Percentiles rank a stretch among this genome's conserved stretches.
phyloP scores from a whole-genome alignment of 2,329 filamentous ascomycete species.

The Aspergillus alliaceus region DNA sequence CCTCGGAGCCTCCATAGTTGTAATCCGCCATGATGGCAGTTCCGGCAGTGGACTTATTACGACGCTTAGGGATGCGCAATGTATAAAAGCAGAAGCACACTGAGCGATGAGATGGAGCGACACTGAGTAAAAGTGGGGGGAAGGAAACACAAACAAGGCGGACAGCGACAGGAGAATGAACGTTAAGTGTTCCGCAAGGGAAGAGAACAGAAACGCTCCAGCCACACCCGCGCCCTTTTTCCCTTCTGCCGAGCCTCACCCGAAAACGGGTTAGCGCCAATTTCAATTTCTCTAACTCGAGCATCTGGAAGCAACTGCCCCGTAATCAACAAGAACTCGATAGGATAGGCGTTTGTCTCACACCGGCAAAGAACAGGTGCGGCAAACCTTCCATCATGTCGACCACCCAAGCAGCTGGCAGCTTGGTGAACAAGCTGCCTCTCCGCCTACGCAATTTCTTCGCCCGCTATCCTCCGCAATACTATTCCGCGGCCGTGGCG shows the following conservation, averaged over 20 bases:
- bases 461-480: slow-evolving; percentile 76
- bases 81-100: not conserved
- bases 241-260: slow-evolving; percentile 17
- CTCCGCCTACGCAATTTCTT: slow-evolving; percentile 81
- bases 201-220: slow-evolving; percentile 1
- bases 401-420: slow-evolving; percentile 19
- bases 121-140: not conserved
- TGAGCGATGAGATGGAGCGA: not conserved
- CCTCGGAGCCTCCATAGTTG: slow-evolving; percentile 71
- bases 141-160: not conserved
- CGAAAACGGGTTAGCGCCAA: slow-evolving; percentile 22
- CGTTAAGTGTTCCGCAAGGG: slow-evolving; percentile 3
- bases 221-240: slow-evolving; percentile 14
- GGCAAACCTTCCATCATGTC: slow-evolving; percentile 13
- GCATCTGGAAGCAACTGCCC: not conserved
- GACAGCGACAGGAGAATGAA: not conserved
- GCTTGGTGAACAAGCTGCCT: slow-evolving; percentile 56
- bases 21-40: slow-evolving; percentile 65
- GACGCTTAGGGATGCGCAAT: not conserved
- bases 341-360: slow-evolving; percentile 1
- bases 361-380: not conserved
- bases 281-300: slow-evolving; percentile 15
- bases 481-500: slow-evolving; percentile 42
- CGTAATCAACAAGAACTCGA: not conserved
- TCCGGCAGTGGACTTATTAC: not conserved